Percentiles rank a stretch among this genome's conserved stretches.
Conservation (phyloP, 768 basidiomycete genomes). For the Crassisporium funariophilum region DNA sequence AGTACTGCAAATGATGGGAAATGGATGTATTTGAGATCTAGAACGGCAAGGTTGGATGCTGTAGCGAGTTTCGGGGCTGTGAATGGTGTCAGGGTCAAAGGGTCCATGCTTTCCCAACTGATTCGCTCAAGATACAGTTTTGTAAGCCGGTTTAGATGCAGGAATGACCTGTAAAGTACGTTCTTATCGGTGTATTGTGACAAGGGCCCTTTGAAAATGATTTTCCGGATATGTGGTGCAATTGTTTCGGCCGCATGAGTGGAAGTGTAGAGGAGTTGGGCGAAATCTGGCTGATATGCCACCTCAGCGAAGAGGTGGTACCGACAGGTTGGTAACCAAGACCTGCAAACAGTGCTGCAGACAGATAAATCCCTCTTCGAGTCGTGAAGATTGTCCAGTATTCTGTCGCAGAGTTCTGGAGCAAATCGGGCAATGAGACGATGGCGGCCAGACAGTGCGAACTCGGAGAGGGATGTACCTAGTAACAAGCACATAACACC, state of each 20-base stretch:
- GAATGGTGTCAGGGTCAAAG: constrained; percentile 1
- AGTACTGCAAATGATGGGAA: constrained; percentile 47
- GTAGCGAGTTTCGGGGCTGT: constrained; percentile 51
- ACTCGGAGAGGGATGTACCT: no score
- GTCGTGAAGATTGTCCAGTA: constrained; percentile 30
- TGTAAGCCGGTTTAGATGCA: constrained; percentile 8
- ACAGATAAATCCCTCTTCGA: constrained; percentile 27
- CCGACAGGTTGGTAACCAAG: constrained; percentile 35
- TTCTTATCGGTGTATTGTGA: neutral
- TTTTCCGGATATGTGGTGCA: constrained; percentile 30
- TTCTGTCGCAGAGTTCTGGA: constrained; percentile 32
- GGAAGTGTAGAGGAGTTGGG: constrained; percentile 28
- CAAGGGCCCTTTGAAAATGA: constrained; percentile 27
- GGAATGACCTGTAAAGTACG: neutral
- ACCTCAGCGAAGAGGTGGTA: constrained; percentile 35
- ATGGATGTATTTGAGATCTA: constrained; percentile 37
- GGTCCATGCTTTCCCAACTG: constrained; percentile 1
- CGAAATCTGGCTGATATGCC: constrained; percentile 28
- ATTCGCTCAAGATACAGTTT: constrained; percentile 9
- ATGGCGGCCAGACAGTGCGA: constrained; percentile 20
- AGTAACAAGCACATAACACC: no score
- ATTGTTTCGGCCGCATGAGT: constrained; percentile 26
- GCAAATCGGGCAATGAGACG: constrained; percentile 29
- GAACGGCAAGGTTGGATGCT: constrained; percentile 12
- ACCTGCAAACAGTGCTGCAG: constrained; percentile 35